These are phyloP conservation scores for Amaranthus tricolor DNA, from an alignment of 179 eudicot genomes.

Conservation along the genomic window DNA sequence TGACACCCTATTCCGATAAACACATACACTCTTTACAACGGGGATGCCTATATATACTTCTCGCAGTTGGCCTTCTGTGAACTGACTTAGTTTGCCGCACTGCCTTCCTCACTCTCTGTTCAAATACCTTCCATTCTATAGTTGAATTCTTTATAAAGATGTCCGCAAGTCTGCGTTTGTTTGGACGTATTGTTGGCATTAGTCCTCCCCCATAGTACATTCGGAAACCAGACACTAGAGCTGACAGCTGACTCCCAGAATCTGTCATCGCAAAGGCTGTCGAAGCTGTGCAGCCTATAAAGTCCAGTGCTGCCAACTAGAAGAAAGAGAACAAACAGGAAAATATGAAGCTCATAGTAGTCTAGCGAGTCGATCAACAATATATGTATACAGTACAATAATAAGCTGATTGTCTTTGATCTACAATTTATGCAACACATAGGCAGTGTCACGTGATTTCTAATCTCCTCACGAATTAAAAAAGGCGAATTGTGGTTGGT, in stretches of 20 bases:
- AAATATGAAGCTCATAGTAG: conserved; percentile 1
- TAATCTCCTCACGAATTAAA: no score
- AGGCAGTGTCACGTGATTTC: no score
- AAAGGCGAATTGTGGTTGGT: no score
- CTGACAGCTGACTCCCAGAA: conserved; percentile 94
- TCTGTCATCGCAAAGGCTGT: conserved; percentile 96
- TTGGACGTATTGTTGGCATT: conserved; percentile 92
- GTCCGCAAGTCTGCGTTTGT: conserved; percentile 92
- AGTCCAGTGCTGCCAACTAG: conserved; percentile 96
- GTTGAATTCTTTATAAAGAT: conserved; percentile 82
- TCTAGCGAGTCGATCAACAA: neutral
- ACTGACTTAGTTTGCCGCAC: conserved; percentile 86
- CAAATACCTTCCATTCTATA: conserved; percentile 87
- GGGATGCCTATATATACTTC: conserved; percentile 94
- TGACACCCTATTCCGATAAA: conserved; percentile 25
- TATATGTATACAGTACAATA: neutral
- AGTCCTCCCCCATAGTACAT: conserved; percentile 87
- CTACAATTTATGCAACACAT: no score
- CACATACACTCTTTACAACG: conserved; percentile 95
- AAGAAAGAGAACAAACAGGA: conserved; percentile 11
- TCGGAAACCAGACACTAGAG: conserved; percentile 81
- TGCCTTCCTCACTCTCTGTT: conserved; percentile 82
- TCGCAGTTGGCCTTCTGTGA: conserved; percentile 71
- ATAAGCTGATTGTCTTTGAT: neutral
- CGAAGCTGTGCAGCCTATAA: conserved; percentile 84